phyloP scores from a whole-genome alignment of 495 filamentous ascomycete species.

The Paragyromitra xinjiangensis region DNA sequence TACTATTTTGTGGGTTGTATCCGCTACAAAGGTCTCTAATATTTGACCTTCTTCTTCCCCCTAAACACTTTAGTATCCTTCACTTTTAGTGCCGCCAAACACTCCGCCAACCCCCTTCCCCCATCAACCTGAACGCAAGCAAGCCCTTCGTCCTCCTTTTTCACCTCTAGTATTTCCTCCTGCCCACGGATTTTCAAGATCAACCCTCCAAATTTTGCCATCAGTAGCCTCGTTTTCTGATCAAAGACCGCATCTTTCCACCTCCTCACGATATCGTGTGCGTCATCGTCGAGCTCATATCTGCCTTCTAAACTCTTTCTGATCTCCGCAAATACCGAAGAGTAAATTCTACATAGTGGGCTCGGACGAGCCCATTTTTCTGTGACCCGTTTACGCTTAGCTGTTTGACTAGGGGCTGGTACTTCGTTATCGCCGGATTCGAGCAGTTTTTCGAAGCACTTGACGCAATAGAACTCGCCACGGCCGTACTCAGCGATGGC shows the following conservation, averaged over 20 bases:
- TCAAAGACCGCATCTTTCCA: slow-evolving; percentile 45
- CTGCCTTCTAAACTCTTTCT: slow-evolving; percentile 11
- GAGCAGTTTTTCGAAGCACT: slow-evolving; percentile 48
- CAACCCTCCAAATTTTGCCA: neutral
- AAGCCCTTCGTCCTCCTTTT: neutral
- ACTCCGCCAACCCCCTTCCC: slow-evolving; percentile 42
- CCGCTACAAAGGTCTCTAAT: neutral
- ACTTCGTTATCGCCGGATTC: neutral
- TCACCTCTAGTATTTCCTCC: neutral
- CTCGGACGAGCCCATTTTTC: slow-evolving; percentile 33
- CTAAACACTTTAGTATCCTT: slow-evolving; percentile 1
- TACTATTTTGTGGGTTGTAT: neutral
- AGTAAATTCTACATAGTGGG: slow-evolving; percentile 44
- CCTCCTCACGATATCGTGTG: slow-evolving; percentile 18
- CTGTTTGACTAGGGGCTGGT: neutral
- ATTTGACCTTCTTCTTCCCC: slow-evolving; percentile 35
- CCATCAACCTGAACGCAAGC: slow-evolving; percentile 15
- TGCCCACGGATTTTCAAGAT: neutral
- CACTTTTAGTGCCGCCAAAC: slow-evolving; percentile 5
- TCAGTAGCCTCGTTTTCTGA: slow-evolving; percentile 16
- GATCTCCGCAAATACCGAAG: slow-evolving; percentile 35
- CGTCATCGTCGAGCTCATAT: slow-evolving; percentile 26
- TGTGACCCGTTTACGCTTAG: slow-evolving; percentile 14
- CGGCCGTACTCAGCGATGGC: slow-evolving; percentile 20
- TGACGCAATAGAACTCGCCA: slow-evolving; percentile 40